phyloP scores from a whole-genome alignment of 2,329 filamentous ascomycete genomes.

The Coccinonectria pachysandricola region DNA sequence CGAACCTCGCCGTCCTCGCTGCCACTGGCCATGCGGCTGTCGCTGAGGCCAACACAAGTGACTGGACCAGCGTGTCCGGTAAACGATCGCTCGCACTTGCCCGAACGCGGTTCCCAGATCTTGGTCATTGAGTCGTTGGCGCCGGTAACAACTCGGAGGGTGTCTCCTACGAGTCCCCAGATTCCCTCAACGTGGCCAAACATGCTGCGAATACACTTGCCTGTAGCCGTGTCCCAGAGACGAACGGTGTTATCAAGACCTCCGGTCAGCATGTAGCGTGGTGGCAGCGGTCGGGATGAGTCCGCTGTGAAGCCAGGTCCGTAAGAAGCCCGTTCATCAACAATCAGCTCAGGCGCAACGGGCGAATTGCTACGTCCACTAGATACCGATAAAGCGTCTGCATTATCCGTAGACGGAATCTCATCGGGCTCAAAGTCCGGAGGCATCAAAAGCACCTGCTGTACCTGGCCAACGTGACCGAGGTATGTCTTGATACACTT shows the following conservation, averaged over 20 bases:
- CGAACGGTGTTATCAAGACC: slow-evolving; percentile 86
- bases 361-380: slow-evolving; percentile 38
- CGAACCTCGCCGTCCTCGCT: slow-evolving; percentile 89
- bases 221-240: slow-evolving; percentile 79
- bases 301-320: slow-evolving; percentile 53
- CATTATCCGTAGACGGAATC: slow-evolving; percentile 33
- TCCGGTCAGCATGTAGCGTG: slow-evolving; percentile 85
- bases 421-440: slow-evolving; percentile 85
- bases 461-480: slow-evolving; percentile 90
- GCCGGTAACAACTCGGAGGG: slow-evolving; percentile 75
- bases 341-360: slow-evolving; percentile 20
- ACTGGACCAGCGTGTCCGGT: slow-evolving; percentile 85
- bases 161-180: slow-evolving; percentile 86
- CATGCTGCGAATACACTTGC: slow-evolving; percentile 78
- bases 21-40: slow-evolving; percentile 80
- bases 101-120: slow-evolving; percentile 81
- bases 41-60: slow-evolving; percentile 84
- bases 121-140: slow-evolving; percentile 94
- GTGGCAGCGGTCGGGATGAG: slow-evolving; percentile 58
- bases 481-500: slow-evolving; percentile 68
- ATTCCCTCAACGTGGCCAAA: slow-evolving; percentile 96
- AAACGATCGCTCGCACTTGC: slow-evolving; percentile 85
- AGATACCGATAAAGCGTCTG: slow-evolving; percentile 43
- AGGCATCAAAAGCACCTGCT: slow-evolving; percentile 78
- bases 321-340: slow-evolving; percentile 44